A percentile compares a stretch with the other conserved stretches of the same genome.
Evolutionary conservation across 352 stramenopile genomes (phyloP).

Genomic region (Elongisporangium prolatum): DNA sequence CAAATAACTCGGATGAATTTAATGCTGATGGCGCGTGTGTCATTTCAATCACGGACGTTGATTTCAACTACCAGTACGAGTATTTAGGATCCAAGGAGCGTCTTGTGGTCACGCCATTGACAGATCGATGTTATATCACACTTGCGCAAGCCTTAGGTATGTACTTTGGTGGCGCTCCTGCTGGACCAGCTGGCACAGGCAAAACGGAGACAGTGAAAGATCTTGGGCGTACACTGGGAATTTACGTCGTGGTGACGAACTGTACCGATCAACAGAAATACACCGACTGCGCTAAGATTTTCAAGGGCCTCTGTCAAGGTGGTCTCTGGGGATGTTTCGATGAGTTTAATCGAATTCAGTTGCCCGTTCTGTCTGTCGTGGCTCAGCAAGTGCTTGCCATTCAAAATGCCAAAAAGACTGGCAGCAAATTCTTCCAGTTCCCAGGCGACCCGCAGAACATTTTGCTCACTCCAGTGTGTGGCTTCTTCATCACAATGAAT

Average conservation of each 20-base stretch:
- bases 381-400: constrained; percentile 98
- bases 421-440: constrained; percentile 96
- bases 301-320: constrained; percentile 96
- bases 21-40: constrained; percentile 93
- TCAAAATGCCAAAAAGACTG: constrained; percentile 97
- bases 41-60: constrained; percentile 97
- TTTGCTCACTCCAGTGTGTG: constrained; percentile 92
- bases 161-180: constrained; percentile 96
- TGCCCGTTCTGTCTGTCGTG: constrained; percentile 96
- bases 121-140: constrained; percentile 97
- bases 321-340: constrained; percentile 98
- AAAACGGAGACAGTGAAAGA: constrained; percentile 98
- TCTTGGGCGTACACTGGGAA: constrained; percentile 92
- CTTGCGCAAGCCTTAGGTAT: constrained; percentile 96
- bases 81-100: constrained; percentile 97
- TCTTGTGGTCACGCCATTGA: constrained; percentile 96
- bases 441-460: constrained; percentile 97
- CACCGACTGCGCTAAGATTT: constrained; percentile 97
- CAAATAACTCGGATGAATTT: constrained; percentile 92
- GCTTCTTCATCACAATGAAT: constrained; percentile 99
- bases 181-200: constrained; percentile 93
- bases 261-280: constrained; percentile 98
- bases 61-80: constrained; percentile 99
- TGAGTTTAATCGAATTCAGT: constrained; percentile 97
- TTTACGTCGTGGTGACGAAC: constrained; percentile 97